Conservation (phyloP, 2,329 filamentous ascomycete species). For the Emergomyces pasteurianus region DNA sequence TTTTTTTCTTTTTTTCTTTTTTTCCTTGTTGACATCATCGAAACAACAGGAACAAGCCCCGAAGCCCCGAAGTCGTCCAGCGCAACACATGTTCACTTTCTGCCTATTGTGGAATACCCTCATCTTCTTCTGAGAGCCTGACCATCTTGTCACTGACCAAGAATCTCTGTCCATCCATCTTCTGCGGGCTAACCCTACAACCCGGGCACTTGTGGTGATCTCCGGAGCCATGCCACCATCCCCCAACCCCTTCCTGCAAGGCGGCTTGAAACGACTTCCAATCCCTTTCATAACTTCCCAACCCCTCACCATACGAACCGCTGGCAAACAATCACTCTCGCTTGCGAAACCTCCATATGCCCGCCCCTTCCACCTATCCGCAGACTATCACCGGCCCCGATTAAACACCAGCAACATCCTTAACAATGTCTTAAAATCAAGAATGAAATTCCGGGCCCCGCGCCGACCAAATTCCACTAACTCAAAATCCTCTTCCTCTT, state of each 20-base stretch:
- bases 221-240: background rate
- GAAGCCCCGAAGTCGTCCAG: background rate
- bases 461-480: conserved; percentile 19
- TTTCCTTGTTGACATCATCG: background rate
- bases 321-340: background rate
- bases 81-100: background rate
- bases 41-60: background rate
- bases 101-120: background rate
- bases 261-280: background rate
- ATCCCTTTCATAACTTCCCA: background rate
- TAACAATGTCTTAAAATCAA: conserved; percentile 4
- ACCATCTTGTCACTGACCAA: background rate
- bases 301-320: background rate
- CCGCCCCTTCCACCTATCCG: background rate
- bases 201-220: no score
- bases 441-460: conserved; percentile 5
- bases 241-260: background rate
- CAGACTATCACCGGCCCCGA: conserved; percentile 1
- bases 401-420: conserved; percentile 4
- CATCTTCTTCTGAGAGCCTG: background rate
- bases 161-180: background rate
- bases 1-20: no score
- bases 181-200: no score
- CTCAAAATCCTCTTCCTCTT: conserved; percentile 10
- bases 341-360: background rate